Evolutionary conservation across 2,329 filamentous ascomycete species (phyloP), one percentile per base, ranked within the genome.

Genomic region (Emmonsia crescens): DNA sequence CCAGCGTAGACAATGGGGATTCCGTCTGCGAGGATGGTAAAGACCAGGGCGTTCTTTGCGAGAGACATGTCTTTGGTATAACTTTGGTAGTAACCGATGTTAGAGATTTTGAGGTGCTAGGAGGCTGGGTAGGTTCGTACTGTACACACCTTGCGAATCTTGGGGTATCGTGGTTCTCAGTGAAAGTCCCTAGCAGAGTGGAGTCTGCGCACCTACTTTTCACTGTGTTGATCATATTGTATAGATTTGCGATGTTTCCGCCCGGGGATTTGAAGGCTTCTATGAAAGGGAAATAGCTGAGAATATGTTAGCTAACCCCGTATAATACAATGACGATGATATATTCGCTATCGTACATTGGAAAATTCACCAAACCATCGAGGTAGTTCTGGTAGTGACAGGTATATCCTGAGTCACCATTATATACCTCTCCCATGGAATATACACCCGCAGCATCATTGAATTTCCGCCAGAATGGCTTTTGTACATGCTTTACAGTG

Each of bases 1-100:
- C 85, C 85, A 65, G 86, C 80, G 71, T 87, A 88, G 40, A 88
- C 77, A 60, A 86, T 83, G 1, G 85, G 84, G 44, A 87, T 82
- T 24, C 85, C 85, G 61, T 85, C 72, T 38, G 71, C 68, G 21
- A 88, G 78, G 38, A 88, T 79, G 19, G 81, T 82, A 67, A 83
- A 87, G 0, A 83, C 78, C 44, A 87, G 76, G 4, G 82, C 78
- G 66, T 87, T 88, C 70, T 83, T 82, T 51, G 84, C 80, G 1
- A 85, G 77, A 2, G 81, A 72, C 5, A 79, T 70, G 67, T 87
- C 84, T 8, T 74, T 69, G 57, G 80, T 84, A 62, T 77, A 70
- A 64, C 73, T 79, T 49, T 49, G 21, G 12, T 27, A 29, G 71
- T 70, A 82, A 84, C 21, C 83, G 80, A 5, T 78, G 67, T 55